Evolutionary conservation across 371 early-diverging fungal species (phyloP).

Genomic region (Mortierella sp.): DNA sequence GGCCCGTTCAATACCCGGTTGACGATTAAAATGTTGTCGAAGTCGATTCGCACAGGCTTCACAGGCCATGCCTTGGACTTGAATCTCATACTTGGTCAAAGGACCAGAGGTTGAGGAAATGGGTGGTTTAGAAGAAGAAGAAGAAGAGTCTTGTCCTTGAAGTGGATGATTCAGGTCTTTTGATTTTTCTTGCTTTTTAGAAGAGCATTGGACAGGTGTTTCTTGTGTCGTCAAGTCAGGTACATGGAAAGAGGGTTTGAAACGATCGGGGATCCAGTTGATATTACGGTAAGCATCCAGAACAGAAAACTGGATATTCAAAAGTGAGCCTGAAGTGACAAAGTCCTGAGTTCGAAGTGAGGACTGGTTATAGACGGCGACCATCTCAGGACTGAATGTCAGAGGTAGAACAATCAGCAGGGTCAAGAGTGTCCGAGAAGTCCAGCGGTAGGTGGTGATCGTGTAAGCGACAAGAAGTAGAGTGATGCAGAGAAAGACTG

Average conservation of each 20-base stretch:
- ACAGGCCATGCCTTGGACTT: constrained; percentile 59
- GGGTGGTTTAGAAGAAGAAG: too few relatives aligned
- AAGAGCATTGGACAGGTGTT: background rate
- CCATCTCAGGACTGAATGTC: constrained; percentile 55
- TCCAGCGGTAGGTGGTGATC: constrained; percentile 30
- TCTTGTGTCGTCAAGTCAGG: too few relatives aligned
- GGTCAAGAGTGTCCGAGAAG: constrained; percentile 16
- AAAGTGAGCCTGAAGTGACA: background rate
- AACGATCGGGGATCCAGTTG: too few relatives aligned
- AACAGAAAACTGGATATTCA: too few relatives aligned
- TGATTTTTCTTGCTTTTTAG: background rate
- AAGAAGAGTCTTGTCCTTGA: too few relatives aligned
- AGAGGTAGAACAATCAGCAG: constrained; percentile 35
- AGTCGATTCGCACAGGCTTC: constrained; percentile 64
- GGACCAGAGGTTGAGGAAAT: background rate
- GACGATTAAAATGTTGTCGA: constrained; percentile 43
- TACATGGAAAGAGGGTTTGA: too few relatives aligned
- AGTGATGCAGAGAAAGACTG: constrained; percentile 50
- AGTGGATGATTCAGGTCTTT: background rate
- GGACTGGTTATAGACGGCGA: constrained; percentile 37
- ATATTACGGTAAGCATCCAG: too few relatives aligned
- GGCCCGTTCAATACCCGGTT: constrained; percentile 45
- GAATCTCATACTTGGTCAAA: constrained; percentile 48
- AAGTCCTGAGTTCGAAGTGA: constrained; percentile 14
- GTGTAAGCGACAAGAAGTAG: constrained; percentile 36